Evolutionary conservation across 352 stramenopile genomes (phyloP).

Genomic region (Thraustotheca clavata): DNA sequence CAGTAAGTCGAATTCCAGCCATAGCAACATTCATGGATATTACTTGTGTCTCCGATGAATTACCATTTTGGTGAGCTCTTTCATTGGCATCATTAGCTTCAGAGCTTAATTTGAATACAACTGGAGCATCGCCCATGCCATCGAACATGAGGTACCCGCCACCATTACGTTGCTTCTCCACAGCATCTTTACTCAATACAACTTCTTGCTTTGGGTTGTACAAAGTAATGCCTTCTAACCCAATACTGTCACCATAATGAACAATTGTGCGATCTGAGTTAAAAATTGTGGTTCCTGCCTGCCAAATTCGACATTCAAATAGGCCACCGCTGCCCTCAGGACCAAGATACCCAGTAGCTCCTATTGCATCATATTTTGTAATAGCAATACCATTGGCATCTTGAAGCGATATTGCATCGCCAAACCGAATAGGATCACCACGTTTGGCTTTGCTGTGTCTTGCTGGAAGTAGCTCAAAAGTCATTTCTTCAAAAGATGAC

Average conservation of each 20-base stretch:
- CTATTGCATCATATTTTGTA: conserved; percentile 69
- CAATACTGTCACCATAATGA: conserved; percentile 65
- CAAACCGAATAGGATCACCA: conserved; percentile 69
- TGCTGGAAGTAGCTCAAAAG: conserved; percentile 64
- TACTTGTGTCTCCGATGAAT: too few species aligned
- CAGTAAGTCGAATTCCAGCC: conserved; percentile 63
- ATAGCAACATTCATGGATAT: conserved; percentile 50
- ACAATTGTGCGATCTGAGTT: conserved; percentile 73
- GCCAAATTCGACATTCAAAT: conserved; percentile 82
- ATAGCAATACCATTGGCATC: conserved; percentile 26
- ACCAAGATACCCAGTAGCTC: conserved; percentile 69
- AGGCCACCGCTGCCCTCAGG: conserved; percentile 56
- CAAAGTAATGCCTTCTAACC: conserved; percentile 74
- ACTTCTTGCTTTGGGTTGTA: conserved; percentile 26
- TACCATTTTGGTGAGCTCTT: too few species aligned
- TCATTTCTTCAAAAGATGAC: conserved; percentile 42
- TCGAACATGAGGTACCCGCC: conserved; percentile 85
- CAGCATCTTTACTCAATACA: neutral
- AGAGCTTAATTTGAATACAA: conserved; percentile 48
- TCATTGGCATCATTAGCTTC: conserved; percentile 22
- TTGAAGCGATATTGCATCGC: conserved; percentile 65
- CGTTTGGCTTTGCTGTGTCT: conserved; percentile 38
- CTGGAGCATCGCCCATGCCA: conserved; percentile 67
- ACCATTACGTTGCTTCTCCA: neutral
- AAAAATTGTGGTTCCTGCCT: conserved; percentile 70